Conservation (phyloP, 352 stramenopile species). For the Phytophthora constricta region DNA sequence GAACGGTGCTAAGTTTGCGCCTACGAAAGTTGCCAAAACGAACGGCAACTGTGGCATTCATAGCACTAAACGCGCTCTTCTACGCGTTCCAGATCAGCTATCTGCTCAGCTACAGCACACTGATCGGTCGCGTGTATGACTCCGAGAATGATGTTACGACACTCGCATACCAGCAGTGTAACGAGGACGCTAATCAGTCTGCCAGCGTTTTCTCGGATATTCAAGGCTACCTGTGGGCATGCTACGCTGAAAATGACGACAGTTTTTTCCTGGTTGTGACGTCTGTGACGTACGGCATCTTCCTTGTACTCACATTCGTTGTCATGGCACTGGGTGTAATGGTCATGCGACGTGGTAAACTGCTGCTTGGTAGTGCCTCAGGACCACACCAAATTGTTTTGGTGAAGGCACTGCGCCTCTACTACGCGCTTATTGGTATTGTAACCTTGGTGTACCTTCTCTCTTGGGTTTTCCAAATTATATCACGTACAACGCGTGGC, state of each 20-base stretch:
- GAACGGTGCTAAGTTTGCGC: conserved; percentile 79
- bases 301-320: conserved; percentile 74
- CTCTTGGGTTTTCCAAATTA: conserved; percentile 85
- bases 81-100: conserved; percentile 83
- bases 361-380: conserved; percentile 74
- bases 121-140: conserved; percentile 81
- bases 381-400: conserved; percentile 78
- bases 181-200: conserved; percentile 55
- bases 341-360: conserved; percentile 85
- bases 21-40: conserved; percentile 78
- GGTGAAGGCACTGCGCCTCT: conserved; percentile 86
- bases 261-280: conserved; percentile 84
- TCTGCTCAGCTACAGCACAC: conserved; percentile 62
- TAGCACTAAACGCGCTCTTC: conserved; percentile 76
- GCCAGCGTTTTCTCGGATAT: conserved; percentile 88
- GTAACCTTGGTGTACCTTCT: conserved; percentile 87
- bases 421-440: conserved; percentile 87
- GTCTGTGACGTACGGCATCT: conserved; percentile 81
- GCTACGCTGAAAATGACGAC: conserved; percentile 75
- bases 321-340: conserved; percentile 87
- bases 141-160: conserved; percentile 73
- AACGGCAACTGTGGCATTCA: conserved; percentile 72
- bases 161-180: conserved; percentile 84
- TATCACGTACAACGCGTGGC: conserved; percentile 57
- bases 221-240: conserved; percentile 84